Evolutionary conservation across 2,329 filamentous ascomycete genomes (phyloP).

Genomic region (Cercospora canescens): DNA sequence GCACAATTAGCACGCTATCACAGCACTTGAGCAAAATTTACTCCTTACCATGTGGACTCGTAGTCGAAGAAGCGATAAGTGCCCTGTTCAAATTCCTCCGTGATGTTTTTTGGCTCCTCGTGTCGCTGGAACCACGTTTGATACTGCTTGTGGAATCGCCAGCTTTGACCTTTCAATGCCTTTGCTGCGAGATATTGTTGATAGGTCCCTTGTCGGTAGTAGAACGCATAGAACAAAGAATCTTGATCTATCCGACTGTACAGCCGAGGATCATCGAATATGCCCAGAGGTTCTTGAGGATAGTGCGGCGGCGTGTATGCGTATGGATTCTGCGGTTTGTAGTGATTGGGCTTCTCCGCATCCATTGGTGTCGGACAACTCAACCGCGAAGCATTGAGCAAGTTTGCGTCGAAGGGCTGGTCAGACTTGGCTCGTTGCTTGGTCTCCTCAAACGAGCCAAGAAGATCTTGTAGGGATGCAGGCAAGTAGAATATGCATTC

Average conservation of each 20-base stretch:
- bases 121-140: conserved; percentile 99
- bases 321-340: conserved; percentile 79
- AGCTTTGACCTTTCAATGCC: conserved; percentile 96
- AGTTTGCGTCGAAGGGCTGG: conserved; percentile 65
- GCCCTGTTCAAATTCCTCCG: conserved; percentile 97
- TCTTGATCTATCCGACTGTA: conserved; percentile 92
- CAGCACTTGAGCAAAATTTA: background rate
- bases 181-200: conserved; percentile 95
- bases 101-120: conserved; percentile 97
- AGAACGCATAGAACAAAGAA: conserved; percentile 97
- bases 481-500: conserved; percentile 92
- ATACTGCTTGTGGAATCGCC: conserved; percentile 99
- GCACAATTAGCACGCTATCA: conserved; percentile 16
- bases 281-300: conserved; percentile 85
- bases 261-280: conserved; percentile 87
- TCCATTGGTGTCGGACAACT: conserved; percentile 75
- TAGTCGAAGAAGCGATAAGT: conserved; percentile 99
- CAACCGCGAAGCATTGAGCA: conserved; percentile 73
- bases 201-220: conserved; percentile 95
- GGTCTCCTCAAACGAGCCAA: conserved; percentile 85
- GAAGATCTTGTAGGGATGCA: conserved; percentile 80
- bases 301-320: conserved; percentile 76
- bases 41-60: conserved; percentile 90
- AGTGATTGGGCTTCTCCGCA: conserved; percentile 77
- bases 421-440: conserved; percentile 66